phyloP scores from a whole-genome alignment of 2,329 filamentous ascomycete species.

The Anthostomella pinea region DNA sequence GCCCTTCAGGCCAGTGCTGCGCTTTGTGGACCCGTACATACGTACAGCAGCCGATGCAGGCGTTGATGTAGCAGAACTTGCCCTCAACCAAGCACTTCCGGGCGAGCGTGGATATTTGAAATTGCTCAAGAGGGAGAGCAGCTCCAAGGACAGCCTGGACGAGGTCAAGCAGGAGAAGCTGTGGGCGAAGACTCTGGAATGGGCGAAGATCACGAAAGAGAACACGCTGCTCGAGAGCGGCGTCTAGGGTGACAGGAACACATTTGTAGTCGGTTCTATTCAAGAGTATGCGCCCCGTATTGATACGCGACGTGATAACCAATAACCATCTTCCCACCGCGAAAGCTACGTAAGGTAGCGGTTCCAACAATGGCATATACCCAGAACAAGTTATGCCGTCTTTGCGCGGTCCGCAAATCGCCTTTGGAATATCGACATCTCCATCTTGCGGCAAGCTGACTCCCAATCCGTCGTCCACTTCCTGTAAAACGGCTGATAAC shows the following conservation, averaged over 20 bases:
- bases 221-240: constrained; percentile 13
- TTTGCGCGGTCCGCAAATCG: constrained; percentile 21
- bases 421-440: constrained; percentile 26
- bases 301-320: too few species aligned
- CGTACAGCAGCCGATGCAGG: constrained; percentile 31
- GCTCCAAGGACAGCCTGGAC: constrained; percentile 20
- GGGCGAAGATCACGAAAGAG: constrained; percentile 22
- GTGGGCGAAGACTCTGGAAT: constrained; percentile 23
- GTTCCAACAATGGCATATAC: too few species aligned
- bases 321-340: too few species aligned
- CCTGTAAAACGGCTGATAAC: constrained; percentile 36
- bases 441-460: constrained; percentile 34
- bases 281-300: too few species aligned
- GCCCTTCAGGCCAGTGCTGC: constrained; percentile 25
- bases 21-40: constrained; percentile 30
- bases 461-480: constrained; percentile 39
- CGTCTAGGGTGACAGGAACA: constrained; percentile 4
- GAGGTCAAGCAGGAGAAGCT: constrained; percentile 23
- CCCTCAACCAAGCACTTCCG: constrained; percentile 21
- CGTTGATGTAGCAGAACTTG: constrained; percentile 19
- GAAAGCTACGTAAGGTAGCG: too few species aligned
- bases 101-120: constrained; percentile 35
- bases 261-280: too few species aligned
- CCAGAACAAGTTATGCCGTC: constrained; percentile 7
- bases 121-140: constrained; percentile 15